Percentiles rank a stretch among this genome's conserved stretches.
Conservation (phyloP, 2,329 filamentous ascomycete genomes). For the Phialophora chinensis region DNA sequence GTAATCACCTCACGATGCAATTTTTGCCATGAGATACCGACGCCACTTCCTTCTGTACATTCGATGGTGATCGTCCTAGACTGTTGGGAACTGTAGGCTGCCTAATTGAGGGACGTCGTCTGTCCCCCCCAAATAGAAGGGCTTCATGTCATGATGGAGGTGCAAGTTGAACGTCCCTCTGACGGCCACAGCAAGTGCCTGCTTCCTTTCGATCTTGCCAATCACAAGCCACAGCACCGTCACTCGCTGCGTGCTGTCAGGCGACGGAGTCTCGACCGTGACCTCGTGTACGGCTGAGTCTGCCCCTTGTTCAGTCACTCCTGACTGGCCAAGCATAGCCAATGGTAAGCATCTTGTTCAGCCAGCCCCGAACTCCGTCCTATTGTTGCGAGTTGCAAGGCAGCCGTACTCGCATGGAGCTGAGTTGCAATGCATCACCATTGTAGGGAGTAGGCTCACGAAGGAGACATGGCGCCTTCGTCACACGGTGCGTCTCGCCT, state of each 20-base stretch:
- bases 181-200: neutral
- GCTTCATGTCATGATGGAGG: too few relatives aligned
- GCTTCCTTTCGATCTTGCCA: neutral
- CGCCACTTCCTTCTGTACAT: neutral
- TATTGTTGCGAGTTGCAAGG: conserved; percentile 4
- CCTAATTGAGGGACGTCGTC: too few relatives aligned
- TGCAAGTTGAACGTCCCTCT: neutral
- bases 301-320: conserved; percentile 20
- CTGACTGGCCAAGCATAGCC: neutral
- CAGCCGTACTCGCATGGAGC: conserved; percentile 17
- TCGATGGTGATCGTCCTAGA: neutral
- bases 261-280: conserved; percentile 10
- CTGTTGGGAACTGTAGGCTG: too few relatives aligned
- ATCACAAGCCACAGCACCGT: neutral
- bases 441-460: neutral
- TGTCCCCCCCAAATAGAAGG: neutral
- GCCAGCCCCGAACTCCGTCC: conserved; percentile 14
- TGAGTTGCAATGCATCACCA: conserved; percentile 5
- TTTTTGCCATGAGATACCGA: neutral
- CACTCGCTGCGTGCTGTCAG: neutral
- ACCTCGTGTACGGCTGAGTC: conserved; percentile 21
- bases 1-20: neutral
- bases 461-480: neutral
- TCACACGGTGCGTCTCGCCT: neutral
- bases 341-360: conserved; percentile 18